A percentile compares a stretch with the other conserved stretches of the same genome.
Evolutionary conservation across 805 yeast genomes (phyloP).

Genomic region (Yamadazyma nakazawae): DNA sequence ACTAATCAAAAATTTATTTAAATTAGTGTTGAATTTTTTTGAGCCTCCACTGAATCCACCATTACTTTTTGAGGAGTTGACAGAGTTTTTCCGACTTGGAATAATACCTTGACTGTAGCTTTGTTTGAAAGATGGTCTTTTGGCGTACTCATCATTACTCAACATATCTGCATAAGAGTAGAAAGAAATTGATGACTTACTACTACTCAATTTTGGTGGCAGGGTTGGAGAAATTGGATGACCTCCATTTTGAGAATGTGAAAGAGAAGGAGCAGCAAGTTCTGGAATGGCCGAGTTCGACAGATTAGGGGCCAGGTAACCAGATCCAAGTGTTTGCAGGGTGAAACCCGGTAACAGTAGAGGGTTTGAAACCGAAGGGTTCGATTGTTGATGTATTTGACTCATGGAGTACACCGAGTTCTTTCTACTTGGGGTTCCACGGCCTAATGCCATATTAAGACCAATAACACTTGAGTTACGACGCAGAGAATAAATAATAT

Average conservation of each 20-base stretch:
- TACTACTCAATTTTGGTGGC: conserved; percentile 39
- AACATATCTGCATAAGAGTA: conserved; percentile 81
- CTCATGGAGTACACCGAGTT: conserved; percentile 30
- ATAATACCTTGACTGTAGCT: conserved; percentile 33
- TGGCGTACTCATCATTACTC: conserved; percentile 59
- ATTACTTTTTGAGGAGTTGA: conserved; percentile 6
- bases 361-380: conserved; percentile 7
- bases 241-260: conserved; percentile 1
- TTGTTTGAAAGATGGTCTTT: conserved; percentile 56
- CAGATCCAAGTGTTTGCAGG: conserved; percentile 2
- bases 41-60: background rate
- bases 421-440: conserved; percentile 40
- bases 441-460: conserved; percentile 47
- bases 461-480: conserved; percentile 54
- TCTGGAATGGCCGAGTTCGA: conserved; percentile 6
- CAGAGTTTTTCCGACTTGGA: conserved; percentile 22
- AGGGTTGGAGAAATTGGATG: conserved; percentile 27
- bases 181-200: conserved; percentile 46
- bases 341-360: background rate
- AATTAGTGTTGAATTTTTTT: conserved; percentile 11
- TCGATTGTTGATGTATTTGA: conserved; percentile 13
- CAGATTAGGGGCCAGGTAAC: conserved; percentile 5
- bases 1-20: conserved; percentile 21
- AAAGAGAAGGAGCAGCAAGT: conserved; percentile 1
- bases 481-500: conserved; percentile 59